A percentile compares a stretch with the other conserved stretches of the same genome.
These are phyloP conservation scores for Poteriospumella lacustris DNA, from an alignment of 108 stramenopile species.

Conservation along the genomic window DNA sequence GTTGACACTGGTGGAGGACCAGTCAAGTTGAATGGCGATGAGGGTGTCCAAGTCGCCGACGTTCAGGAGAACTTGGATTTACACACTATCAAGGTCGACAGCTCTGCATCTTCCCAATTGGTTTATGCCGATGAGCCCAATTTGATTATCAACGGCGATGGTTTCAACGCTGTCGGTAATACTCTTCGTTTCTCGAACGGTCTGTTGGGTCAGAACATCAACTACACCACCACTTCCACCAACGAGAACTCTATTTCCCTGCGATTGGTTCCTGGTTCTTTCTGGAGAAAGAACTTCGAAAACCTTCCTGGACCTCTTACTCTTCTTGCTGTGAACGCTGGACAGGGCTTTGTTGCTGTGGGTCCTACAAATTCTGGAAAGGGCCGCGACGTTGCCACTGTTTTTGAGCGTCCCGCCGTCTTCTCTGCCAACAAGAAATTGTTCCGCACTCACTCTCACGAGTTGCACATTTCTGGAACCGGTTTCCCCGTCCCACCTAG, in stretches of 20 bases:
- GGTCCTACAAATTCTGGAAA: conserved; percentile 41
- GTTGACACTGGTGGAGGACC: conserved; percentile 18
- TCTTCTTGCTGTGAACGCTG: conserved; percentile 44
- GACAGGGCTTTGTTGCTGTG: conserved; percentile 45
- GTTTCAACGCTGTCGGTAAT: conserved; percentile 34
- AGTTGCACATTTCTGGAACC: conserved; percentile 35
- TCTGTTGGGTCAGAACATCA: conserved; percentile 40
- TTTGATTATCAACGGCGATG: conserved; percentile 31
- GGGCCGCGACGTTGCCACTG: conserved; percentile 47
- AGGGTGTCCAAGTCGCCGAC: conserved; percentile 15
- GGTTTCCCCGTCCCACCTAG: conserved; percentile 43
- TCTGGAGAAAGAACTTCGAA: conserved; percentile 36
- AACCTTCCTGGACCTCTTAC: conserved; percentile 41
- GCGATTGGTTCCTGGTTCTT: conserved; percentile 34
- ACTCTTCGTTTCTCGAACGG: conserved; percentile 40
- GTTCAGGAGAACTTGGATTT: neutral
- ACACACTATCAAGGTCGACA: neutral
- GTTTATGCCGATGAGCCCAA: neutral
- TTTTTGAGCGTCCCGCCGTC: conserved; percentile 37
- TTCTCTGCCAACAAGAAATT: conserved; percentile 30
- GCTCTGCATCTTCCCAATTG: neutral
- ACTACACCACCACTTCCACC: conserved; percentile 43
- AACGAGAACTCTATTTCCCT: conserved; percentile 25
- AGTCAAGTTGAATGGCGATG: conserved; percentile 12
- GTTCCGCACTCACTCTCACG: conserved; percentile 46